Evolutionary conservation across 371 early-diverging fungal species (phyloP).

Genomic region (Mortierella polycephala): DNA sequence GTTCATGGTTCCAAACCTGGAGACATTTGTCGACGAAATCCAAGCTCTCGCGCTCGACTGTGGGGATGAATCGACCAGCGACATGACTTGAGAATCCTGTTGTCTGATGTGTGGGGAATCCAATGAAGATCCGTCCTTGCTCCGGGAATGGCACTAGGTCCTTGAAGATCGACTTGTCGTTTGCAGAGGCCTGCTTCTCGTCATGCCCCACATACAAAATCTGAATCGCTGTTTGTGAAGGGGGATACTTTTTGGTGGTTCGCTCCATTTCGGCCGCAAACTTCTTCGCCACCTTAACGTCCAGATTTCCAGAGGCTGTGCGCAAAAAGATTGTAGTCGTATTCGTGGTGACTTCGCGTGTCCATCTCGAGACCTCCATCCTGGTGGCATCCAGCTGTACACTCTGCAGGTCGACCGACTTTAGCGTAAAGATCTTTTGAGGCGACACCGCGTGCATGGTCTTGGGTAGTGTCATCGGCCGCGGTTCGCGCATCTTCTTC

Average conservation of each 20-base stretch:
- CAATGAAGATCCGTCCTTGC: constrained; percentile 91
- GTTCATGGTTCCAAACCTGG: constrained; percentile 86
- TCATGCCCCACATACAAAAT: constrained; percentile 80
- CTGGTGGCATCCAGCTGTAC: constrained; percentile 81
- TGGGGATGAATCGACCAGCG: constrained; percentile 90
- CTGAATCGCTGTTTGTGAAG: constrained; percentile 77
- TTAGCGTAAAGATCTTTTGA: constrained; percentile 75
- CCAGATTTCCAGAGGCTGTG: constrained; percentile 72
- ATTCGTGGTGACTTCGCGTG: constrained; percentile 36
- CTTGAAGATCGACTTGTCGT: constrained; percentile 68
- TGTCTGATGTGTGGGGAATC: constrained; percentile 92
- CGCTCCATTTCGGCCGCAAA: constrained; percentile 87
- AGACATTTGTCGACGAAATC: constrained; percentile 92
- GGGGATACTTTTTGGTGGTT: constrained; percentile 90
- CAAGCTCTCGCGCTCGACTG: constrained; percentile 88
- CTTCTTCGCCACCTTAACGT: constrained; percentile 64
- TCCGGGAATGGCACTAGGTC: constrained; percentile 78
- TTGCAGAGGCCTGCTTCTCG: constrained; percentile 80
- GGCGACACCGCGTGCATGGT: constrained; percentile 69
- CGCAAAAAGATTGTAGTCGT: constrained; percentile 75
- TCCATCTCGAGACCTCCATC: constrained; percentile 52
- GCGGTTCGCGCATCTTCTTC: constrained; percentile 73
- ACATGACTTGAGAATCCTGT: constrained; percentile 88
- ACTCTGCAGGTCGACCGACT: constrained; percentile 64
- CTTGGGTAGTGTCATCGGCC: constrained; percentile 66